phyloP scores from a whole-genome alignment of 2,329 filamentous ascomycete species.

The Alternaria sp. region DNA sequence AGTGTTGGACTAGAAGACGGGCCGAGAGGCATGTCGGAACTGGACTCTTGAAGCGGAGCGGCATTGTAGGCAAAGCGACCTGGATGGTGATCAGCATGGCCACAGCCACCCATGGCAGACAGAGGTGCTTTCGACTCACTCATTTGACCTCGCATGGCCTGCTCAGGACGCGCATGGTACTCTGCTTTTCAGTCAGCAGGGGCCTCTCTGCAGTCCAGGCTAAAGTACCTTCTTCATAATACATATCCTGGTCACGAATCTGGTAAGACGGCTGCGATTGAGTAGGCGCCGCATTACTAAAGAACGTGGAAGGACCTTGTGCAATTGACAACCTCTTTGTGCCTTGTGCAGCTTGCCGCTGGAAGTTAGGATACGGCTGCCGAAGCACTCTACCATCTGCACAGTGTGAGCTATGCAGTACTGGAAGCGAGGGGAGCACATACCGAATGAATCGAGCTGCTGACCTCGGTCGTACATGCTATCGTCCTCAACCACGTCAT shows the following conservation, averaged over 20 bases:
- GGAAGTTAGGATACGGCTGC: constrained; percentile 40
- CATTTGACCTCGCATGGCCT: constrained; percentile 2
- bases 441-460: constrained; percentile 59
- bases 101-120: not conserved
- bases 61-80: constrained; percentile 34
- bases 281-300: not conserved
- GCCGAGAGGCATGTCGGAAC: constrained; percentile 37
- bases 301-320: constrained; percentile 24
- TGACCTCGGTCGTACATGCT: constrained; percentile 14
- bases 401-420: too few relatives aligned
- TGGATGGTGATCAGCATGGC: constrained; percentile 3
- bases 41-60: constrained; percentile 24
- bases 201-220: not conserved
- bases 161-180: not conserved
- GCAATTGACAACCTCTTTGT: constrained; percentile 48
- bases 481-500: constrained; percentile 37
- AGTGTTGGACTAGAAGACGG: constrained; percentile 51
- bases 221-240: not conserved
- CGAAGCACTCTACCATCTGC: constrained; percentile 47
- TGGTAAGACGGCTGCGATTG: constrained; percentile 10
- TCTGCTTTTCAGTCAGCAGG: constrained; percentile 8
- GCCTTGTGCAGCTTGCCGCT: constrained; percentile 44
- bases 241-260: not conserved
- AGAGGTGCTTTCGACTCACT: constrained; percentile 7
- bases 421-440: constrained; percentile 7